Percentiles rank a stretch among this genome's conserved stretches.
phyloP scores from a whole-genome alignment of 1,284 basidiomycete species.

The Ceratobasidium sp. region DNA sequence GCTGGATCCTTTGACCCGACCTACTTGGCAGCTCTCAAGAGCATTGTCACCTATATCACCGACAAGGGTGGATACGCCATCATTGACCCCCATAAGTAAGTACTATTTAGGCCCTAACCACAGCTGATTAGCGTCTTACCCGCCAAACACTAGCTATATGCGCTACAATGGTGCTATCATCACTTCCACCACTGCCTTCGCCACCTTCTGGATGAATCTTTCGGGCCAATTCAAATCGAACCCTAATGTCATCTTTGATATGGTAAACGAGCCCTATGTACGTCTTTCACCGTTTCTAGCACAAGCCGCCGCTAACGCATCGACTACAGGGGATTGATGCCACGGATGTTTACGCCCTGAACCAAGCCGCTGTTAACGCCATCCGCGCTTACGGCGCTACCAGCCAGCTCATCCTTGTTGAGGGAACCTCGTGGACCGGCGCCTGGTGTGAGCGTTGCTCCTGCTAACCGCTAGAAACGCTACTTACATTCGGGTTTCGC shows the following conservation, averaged over 20 bases:
- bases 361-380: constrained; percentile 75
- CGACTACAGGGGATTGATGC: constrained; percentile 33
- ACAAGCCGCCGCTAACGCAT: constrained; percentile 59
- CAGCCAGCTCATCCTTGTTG: constrained; percentile 63
- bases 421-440: constrained; percentile 61
- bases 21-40: constrained; percentile 67
- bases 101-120: constrained; percentile 45
- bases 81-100: constrained; percentile 65
- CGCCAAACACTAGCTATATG: constrained; percentile 64
- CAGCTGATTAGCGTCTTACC: neutral
- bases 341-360: constrained; percentile 53
- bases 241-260: constrained; percentile 59
- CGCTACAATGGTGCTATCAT: constrained; percentile 68
- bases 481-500: neutral
- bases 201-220: constrained; percentile 71
- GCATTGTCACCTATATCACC: constrained; percentile 71
- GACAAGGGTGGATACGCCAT: constrained; percentile 69
- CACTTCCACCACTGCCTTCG: constrained; percentile 66
- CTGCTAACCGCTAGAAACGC: too few species aligned
- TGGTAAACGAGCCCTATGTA: constrained; percentile 74
- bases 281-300: constrained; percentile 56
- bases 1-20: constrained; percentile 56
- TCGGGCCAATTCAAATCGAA: constrained; percentile 61
- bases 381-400: constrained; percentile 73
- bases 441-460: constrained; percentile 58